phyloP scores from a whole-genome alignment of 352 stramenopile genomes.

The Paralagenidium karlingii region DNA sequence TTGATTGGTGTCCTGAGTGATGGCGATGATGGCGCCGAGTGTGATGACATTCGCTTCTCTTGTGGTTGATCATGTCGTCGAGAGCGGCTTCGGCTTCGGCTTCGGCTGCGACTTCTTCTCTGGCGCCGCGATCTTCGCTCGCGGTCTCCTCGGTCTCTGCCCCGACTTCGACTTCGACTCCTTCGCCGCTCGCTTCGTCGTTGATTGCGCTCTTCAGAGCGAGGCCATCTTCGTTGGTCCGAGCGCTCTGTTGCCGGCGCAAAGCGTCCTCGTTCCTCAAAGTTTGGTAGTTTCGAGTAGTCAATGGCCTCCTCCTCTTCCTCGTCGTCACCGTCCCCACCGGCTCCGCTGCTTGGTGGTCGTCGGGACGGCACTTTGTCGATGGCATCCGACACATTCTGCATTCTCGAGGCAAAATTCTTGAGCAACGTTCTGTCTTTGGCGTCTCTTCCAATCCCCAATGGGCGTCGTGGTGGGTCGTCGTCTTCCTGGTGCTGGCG shows the following conservation, averaged over 20 bases:
- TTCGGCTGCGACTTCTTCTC: slow-evolving; percentile 5
- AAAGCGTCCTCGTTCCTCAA: slow-evolving; percentile 49
- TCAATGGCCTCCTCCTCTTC: slow-evolving; percentile 64
- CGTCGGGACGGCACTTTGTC: slow-evolving; percentile 28
- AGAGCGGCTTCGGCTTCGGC: slow-evolving; percentile 26
- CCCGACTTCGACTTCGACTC: background rate
- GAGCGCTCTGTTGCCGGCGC: too few relatives aligned
- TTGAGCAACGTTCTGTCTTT: slow-evolving; percentile 47
- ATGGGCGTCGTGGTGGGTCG: slow-evolving; percentile 6
- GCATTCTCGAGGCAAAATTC: slow-evolving; percentile 47
- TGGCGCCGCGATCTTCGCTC: background rate
- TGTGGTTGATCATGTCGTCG: too few relatives aligned
- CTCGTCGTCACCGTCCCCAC: slow-evolving; percentile 11
- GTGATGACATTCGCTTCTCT: too few relatives aligned
- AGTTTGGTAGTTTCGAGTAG: slow-evolving; percentile 62
- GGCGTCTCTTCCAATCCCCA: slow-evolving; percentile 33
- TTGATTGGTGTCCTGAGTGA: too few relatives aligned
- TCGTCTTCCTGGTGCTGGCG: background rate
- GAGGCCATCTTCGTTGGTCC: slow-evolving; percentile 9
- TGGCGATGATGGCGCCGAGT: too few relatives aligned
- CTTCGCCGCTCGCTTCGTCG: background rate
- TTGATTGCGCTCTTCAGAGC: slow-evolving; percentile 8
- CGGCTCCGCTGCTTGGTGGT: too few relatives aligned
- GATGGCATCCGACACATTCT: too few relatives aligned
- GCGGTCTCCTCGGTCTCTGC: background rate